Percentiles rank a stretch among this genome's conserved stretches.
Conservation (phyloP, 148 eudicot species). For the Vaccinium vitisidaea region DNA sequence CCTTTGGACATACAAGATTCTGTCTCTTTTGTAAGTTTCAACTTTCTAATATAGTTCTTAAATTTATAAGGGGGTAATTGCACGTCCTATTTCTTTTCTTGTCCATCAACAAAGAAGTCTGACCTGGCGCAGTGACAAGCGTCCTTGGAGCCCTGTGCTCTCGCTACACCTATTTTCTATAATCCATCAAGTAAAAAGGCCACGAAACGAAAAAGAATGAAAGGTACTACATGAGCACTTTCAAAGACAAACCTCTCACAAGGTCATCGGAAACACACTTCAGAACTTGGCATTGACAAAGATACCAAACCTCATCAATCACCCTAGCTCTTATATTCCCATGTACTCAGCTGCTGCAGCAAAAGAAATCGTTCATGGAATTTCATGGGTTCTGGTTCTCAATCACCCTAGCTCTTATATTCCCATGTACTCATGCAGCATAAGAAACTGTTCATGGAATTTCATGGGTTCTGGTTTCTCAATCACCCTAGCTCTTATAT, state of each 20-base stretch:
- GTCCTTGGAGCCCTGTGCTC: not conserved
- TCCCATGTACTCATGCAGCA: conserved; percentile 4
- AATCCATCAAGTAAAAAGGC: not conserved
- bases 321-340: not conserved
- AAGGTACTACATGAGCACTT: not conserved
- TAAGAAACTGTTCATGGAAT: not conserved
- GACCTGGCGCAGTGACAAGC: not conserved
- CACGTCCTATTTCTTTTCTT: not conserved
- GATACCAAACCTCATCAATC: not conserved
- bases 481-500: not conserved
- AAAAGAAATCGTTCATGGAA: not conserved
- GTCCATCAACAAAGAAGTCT: not conserved
- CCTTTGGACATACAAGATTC: not conserved
- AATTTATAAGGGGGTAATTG: not conserved
- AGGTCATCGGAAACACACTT: not conserved
- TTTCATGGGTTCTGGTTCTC: not conserved
- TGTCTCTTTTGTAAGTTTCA: not conserved
- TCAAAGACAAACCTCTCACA: not conserved
- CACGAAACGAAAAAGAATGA: not conserved
- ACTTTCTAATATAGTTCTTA: not conserved
- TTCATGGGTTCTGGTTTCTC: not conserved
- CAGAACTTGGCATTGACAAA: not conserved
- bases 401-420: not conserved
- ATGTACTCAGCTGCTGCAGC: not conserved
- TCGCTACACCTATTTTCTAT: not conserved